These are phyloP conservation scores for Sporobolus alterniflorus DNA, from an alignment of 202 grass and related monocot species.

Conservation along the genomic window DNA sequence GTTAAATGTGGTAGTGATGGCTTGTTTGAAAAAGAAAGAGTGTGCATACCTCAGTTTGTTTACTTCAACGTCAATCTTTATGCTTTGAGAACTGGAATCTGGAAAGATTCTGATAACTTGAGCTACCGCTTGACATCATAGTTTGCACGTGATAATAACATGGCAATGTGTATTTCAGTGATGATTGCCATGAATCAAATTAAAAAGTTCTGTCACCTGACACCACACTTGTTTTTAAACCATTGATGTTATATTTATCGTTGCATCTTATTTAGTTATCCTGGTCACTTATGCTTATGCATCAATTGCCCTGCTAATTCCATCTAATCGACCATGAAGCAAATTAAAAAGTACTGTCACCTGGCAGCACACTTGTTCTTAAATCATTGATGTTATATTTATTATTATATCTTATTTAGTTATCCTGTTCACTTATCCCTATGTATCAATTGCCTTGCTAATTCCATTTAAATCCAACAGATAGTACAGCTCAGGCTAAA, in stretches of 20 bases:
- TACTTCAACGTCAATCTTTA: background rate
- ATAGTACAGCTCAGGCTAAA: conserved; percentile 80
- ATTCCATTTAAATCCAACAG: conserved; percentile 52
- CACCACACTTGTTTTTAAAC: conserved; percentile 5
- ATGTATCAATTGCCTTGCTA: background rate
- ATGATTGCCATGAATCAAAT: conserved; percentile 1
- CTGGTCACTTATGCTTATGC: background rate
- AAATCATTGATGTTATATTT: conserved; percentile 8
- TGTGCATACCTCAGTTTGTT: background rate
- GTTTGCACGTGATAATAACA: background rate
- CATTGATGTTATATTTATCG: conserved; percentile 1
- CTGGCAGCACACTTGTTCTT: too few species aligned
- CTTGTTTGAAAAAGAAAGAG: conserved; percentile 22
- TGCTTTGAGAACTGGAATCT: background rate
- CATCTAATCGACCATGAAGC: too few species aligned
- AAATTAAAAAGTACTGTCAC: too few species aligned
- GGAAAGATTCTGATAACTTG: background rate
- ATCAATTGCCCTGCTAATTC: background rate
- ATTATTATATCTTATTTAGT: background rate
- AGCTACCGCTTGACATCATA: background rate
- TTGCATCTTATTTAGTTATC: background rate
- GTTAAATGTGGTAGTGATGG: background rate
- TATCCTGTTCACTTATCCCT: conserved; percentile 8
- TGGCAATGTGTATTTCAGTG: conserved; percentile 7
- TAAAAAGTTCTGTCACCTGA: background rate